A percentile compares a stretch with the other conserved stretches of the same genome.
phyloP scores from a whole-genome alignment of 805 yeast genomes.

The Pichia californica region DNA sequence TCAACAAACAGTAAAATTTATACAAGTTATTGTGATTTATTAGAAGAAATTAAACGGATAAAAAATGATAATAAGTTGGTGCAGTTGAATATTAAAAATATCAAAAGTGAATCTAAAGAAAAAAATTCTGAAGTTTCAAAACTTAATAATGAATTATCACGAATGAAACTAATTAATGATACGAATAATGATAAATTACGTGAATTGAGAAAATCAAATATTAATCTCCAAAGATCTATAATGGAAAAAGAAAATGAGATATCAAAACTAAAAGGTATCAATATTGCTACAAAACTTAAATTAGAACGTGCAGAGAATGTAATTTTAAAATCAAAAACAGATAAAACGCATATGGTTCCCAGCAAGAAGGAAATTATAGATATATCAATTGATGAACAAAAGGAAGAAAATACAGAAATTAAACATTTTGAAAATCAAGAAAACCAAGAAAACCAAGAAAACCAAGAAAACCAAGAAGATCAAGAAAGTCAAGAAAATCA shows the following conservation, averaged over 20 bases:
- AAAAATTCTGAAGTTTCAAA: background rate
- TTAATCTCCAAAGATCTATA: background rate
- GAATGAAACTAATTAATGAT: slow-evolving; percentile 3
- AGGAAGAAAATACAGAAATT: background rate
- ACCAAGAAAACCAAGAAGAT: background rate
- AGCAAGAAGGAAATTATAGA: background rate
- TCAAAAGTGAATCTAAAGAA: background rate
- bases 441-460: slow-evolving; percentile 3
- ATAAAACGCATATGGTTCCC: background rate
- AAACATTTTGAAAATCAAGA: too few species aligned
- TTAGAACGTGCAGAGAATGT: slow-evolving; percentile 7
- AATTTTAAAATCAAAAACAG: background rate
- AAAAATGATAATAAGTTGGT: background rate
- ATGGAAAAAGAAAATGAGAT: slow-evolving; percentile 6
- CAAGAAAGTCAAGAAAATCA: background rate
- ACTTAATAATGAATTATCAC: background rate
- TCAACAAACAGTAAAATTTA: slow-evolving; percentile 21
- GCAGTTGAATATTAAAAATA: background rate
- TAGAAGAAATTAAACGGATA: slow-evolving; percentile 11
- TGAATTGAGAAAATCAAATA: background rate
- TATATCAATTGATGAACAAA: background rate
- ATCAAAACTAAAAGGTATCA: slow-evolving; percentile 1
- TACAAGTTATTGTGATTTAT: slow-evolving; percentile 21
- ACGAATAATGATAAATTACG: background rate
- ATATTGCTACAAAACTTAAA: slow-evolving; percentile 6